Percentiles rank a stretch among this genome's conserved stretches.
These are phyloP conservation scores for Debaryomycetaceae sp. DNA, from an alignment of 1,139 yeast species.

Conservation along the genomic window DNA sequence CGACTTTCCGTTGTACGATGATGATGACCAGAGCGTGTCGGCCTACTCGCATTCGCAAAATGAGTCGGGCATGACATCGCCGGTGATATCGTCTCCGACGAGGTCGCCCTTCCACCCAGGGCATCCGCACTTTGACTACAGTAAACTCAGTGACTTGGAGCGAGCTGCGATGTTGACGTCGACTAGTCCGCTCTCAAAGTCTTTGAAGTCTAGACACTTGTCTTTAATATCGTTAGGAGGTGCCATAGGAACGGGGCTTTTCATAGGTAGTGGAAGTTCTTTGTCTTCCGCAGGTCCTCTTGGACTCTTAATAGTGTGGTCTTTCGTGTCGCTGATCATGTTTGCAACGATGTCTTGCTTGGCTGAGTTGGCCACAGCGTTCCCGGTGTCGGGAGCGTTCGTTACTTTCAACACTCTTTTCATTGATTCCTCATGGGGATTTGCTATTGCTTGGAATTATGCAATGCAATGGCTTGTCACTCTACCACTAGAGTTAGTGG, in stretches of 20 bases:
- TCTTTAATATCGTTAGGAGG: conserved; percentile 43
- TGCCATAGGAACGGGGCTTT: conserved; percentile 41
- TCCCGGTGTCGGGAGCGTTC: conserved; percentile 40
- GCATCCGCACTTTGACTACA: conserved; percentile 30
- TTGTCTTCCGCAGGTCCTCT: conserved; percentile 36
- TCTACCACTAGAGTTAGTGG: conserved; percentile 37
- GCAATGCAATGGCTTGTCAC: conserved; percentile 40
- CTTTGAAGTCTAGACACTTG: conserved; percentile 37
- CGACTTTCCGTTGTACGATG: conserved; percentile 14
- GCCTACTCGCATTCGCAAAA: neutral
- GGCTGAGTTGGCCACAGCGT: conserved; percentile 38
- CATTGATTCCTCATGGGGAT: conserved; percentile 35
- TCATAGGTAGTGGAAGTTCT: conserved; percentile 33
- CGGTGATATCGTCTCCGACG: neutral
- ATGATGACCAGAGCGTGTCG: conserved; percentile 6
- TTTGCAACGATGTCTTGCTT: conserved; percentile 34
- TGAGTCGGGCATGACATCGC: neutral
- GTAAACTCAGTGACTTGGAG: conserved; percentile 23
- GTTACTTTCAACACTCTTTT: conserved; percentile 36
- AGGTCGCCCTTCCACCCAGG: conserved; percentile 7
- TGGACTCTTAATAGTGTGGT: conserved; percentile 31
- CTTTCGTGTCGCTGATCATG: conserved; percentile 27
- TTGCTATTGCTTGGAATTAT: conserved; percentile 43
- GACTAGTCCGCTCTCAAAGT: conserved; percentile 27
- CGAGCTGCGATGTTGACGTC: conserved; percentile 32